phyloP scores from a whole-genome alignment of 2,329 filamentous ascomycete genomes.

The Fusarium sp. region DNA sequence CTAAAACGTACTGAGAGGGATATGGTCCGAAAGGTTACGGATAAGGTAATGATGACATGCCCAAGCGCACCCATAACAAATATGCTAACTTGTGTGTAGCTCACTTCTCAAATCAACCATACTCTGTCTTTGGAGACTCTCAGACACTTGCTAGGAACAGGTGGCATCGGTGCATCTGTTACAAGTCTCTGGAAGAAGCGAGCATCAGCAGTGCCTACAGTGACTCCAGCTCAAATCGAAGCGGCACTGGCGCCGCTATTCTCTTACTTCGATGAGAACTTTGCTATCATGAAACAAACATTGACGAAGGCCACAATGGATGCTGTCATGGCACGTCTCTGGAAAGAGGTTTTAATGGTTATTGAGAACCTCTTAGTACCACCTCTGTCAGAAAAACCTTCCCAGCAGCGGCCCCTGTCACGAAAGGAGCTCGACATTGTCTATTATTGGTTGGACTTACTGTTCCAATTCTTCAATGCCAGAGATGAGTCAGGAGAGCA shows the following conservation, averaged over 20 bases:
- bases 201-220: slow-evolving; percentile 64
- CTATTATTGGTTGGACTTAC: slow-evolving; percentile 90
- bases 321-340: slow-evolving; percentile 96
- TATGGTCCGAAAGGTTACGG: slow-evolving; percentile 97
- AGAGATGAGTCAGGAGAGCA: slow-evolving; percentile 85
- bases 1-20: slow-evolving; percentile 96
- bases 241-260: slow-evolving; percentile 87
- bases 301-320: slow-evolving; percentile 96
- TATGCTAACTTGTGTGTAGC: slow-evolving; percentile 59
- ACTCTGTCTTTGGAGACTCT: slow-evolving; percentile 87
- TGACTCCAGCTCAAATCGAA: slow-evolving; percentile 79
- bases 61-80: neutral
- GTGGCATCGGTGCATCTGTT: slow-evolving; percentile 76
- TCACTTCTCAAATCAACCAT: slow-evolving; percentile 91
- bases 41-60: slow-evolving; percentile 74
- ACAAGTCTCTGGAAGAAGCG: slow-evolving; percentile 75
- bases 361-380: slow-evolving; percentile 92
- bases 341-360: slow-evolving; percentile 96
- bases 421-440: slow-evolving; percentile 94
- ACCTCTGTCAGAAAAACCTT: slow-evolving; percentile 93
- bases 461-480: slow-evolving; percentile 96
- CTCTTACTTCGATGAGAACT: slow-evolving; percentile 97
- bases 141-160: slow-evolving; percentile 75
- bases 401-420: slow-evolving; percentile 82
- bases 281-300: slow-evolving; percentile 98